Base-by-base conservation (phyloP, 2,329 filamentous ascomycete species). In the Cercospora sesami region DNA sequence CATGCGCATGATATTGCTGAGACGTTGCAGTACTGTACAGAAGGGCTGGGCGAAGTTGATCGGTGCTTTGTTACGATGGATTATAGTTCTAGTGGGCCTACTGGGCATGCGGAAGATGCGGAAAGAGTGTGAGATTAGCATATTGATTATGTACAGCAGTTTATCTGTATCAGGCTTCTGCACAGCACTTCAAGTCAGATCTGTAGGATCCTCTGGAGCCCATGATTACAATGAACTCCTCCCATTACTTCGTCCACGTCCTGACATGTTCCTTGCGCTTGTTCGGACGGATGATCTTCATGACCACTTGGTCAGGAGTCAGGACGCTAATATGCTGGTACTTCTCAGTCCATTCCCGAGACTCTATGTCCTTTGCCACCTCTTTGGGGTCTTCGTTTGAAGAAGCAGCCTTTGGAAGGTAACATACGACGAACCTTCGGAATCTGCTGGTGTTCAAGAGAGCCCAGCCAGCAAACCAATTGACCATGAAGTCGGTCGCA, bases 21-120 rank as follows among this genome's bases (percentile, higher is more conserved):
- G 79, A 88, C 86, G 3, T 74, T 90, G 71, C 87, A 89, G 77
- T 89, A 89, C 75, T 89, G 87, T 70, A 76, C 82, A 26, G 86
- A 89, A 71, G 85, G 84, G 0, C 63, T 86, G 62, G 79, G 77
- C n/a, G 83, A 85, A 75, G 83, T 86, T 0, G 84, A 86, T 70
- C 77, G 84, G 10, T 82, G 82, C 2, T 86, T 86, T 73, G 84
- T 86, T 0, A 84, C 81, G 9, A 81, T 81, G 26, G 84, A 86
- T 74, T 86, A 83, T 69, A 79, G 78, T 16, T 74, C 73, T 9
- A 74, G 75, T 58, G 81, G 81, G 10, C 81, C 81, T 18, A 79
- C 78, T 1, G 81, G 81, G 14, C 81, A 83, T 72, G 79, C 80
- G 8, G 28, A 57, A 48, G 77, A 79, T 69, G 76, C 76, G 7